Evolutionary conservation across 139 green algal genomes (phyloP), one percentile per base, ranked within the genome.

Genomic region (Penium margaritaceum): DNA sequence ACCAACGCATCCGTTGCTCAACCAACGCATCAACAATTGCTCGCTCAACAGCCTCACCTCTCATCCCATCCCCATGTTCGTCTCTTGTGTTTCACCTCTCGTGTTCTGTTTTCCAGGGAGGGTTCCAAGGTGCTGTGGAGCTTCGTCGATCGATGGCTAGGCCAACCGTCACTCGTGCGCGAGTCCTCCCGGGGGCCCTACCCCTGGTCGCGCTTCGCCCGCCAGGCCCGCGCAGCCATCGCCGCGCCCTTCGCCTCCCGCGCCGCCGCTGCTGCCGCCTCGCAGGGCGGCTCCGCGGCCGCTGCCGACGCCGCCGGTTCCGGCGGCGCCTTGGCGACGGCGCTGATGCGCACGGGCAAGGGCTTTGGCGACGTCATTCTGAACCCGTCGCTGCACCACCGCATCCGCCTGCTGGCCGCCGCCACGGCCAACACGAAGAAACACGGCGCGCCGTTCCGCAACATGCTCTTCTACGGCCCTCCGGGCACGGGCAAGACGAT

Each of bases 391-490:
- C 85, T 99, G 71, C 84, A 95, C 72, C 82, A 91, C 78, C 90
- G 91, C 65, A 89, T 99, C 33, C 83, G 87, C 5, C 81, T 88
- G 37, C 79, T 98, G 51, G 90, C 94, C 0, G 88, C 87, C 6
- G 70, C 87, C 44, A 93, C 92, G 12, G 83, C 92, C 77, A 97
- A 97, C 84, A 96, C 93, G 2, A 91, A 91, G 81, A 74, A 70
- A 24, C 91, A 97, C 82, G 87, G 88, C 6, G 94, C 92, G 1
- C 93, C 94, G 36, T 98, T 97, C 87, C 81, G 92, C 35, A 93
- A 98, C 82, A 95, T 97, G 88, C 34, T 87, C 24, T 76, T 88
- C 29, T 87, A 87, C 41, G 84, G 84, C 2, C 84, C 84, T 9
- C 84, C 84, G 0, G 84, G 84, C 14, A 88, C 84, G 12, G 73